Percentiles rank a stretch among this genome's conserved stretches.
Conservation (phyloP, 1,284 basidiomycete genomes). For the Tausonia pullulans region DNA sequence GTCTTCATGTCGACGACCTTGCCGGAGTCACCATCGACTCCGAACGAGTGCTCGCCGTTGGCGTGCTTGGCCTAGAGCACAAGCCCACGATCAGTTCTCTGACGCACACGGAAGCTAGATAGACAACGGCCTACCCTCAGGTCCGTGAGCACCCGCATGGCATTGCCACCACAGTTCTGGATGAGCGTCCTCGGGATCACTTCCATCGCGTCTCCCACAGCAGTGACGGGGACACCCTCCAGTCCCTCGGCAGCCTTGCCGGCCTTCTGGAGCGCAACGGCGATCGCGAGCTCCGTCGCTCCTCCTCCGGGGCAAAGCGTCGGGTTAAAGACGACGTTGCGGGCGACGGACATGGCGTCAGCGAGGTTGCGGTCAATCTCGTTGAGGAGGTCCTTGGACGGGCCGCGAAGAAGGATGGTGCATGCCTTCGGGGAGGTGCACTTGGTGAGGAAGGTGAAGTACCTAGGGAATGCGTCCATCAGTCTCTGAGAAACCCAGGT, state of each 20-base stretch:
- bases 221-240: conserved; percentile 80
- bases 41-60: conserved; percentile 78
- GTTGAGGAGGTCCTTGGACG: conserved; percentile 95
- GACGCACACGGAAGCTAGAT: not conserved
- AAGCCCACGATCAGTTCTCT: not conserved
- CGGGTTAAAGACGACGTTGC: conserved; percentile 95
- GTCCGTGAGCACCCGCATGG: conserved; percentile 83
- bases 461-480: conserved; percentile 41
- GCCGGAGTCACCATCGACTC: conserved; percentile 88
- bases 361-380: conserved; percentile 96
- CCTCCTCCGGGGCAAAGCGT: conserved; percentile 84
- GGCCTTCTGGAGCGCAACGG: conserved; percentile 74
- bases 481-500: not conserved
- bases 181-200: conserved; percentile 92
- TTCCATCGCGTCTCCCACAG: conserved; percentile 92
- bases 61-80: conserved; percentile 74
- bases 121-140: conserved; percentile 45
- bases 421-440: conserved; percentile 93
- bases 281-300: conserved; percentile 96
- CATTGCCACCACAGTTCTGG: conserved; percentile 93
- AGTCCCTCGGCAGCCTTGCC: conserved; percentile 70
- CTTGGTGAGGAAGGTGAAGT: conserved; percentile 92
- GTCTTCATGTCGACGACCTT: conserved; percentile 92
- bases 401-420: conserved; percentile 95
- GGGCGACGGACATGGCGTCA: conserved; percentile 93